Conservation (phyloP, 192 early-diverging fungal species). For the Coemansia sp. region DNA sequence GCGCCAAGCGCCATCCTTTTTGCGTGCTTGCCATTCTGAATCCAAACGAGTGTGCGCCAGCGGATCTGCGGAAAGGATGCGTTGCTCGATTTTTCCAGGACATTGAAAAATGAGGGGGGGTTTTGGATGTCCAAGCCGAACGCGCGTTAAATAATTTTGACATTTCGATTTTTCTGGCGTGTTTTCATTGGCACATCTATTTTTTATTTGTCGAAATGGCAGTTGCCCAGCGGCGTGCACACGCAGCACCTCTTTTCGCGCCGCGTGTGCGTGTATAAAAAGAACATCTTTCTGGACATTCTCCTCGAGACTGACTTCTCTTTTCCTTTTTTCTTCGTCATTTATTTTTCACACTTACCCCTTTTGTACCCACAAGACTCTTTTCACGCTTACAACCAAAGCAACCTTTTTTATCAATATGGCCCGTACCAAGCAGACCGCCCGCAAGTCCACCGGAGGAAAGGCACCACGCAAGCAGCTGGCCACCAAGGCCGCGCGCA, state of each 20-base stretch:
- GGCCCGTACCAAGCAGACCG: slow-evolving; percentile 90
- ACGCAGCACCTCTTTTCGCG: background rate
- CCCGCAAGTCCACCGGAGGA: slow-evolving; percentile 98
- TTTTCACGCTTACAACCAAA: slow-evolving; percentile 65
- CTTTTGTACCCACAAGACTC: slow-evolving; percentile 14
- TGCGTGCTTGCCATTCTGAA: background rate
- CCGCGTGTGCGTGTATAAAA: background rate
- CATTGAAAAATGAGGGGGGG: background rate
- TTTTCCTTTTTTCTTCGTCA: slow-evolving; percentile 3
- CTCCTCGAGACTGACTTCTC: background rate
- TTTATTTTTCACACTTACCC: slow-evolving; percentile 1
- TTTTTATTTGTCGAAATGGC: background rate
- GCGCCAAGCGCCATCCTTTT: background rate
- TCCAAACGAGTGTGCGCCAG: background rate
- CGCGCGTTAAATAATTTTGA: background rate
- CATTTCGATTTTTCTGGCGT: background rate
- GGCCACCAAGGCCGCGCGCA: slow-evolving; percentile 95
- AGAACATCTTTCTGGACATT: background rate
- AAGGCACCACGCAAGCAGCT: slow-evolving; percentile 98
- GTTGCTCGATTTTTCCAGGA: slow-evolving; percentile 20
- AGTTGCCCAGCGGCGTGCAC: background rate
- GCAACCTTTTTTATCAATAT: slow-evolving; percentile 78
- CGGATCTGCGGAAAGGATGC: slow-evolving; percentile 6
- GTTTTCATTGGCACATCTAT: background rate
- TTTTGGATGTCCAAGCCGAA: background rate